Evolutionary conservation across 495 filamentous ascomycete species (phyloP).

Genomic region (Aspergillus panamensis): DNA sequence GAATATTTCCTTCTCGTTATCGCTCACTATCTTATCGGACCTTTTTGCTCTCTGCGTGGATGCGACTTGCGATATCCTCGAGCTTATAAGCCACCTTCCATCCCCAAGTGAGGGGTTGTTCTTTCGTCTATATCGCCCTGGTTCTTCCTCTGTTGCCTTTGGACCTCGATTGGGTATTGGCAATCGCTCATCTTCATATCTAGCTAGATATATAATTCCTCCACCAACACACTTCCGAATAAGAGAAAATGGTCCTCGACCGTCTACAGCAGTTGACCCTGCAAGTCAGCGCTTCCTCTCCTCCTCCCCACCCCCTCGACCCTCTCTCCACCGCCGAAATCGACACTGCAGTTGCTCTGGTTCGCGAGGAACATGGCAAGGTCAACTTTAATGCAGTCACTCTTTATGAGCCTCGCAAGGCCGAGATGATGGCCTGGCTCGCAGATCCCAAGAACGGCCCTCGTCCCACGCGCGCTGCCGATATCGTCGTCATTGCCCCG

Average conservation of each 20-base stretch:
- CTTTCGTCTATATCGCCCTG: background rate
- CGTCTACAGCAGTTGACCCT: conserved; percentile 64
- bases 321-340: conserved; percentile 78
- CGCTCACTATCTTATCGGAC: conserved; percentile 14
- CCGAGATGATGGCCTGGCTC: conserved; percentile 81
- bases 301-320: conserved; percentile 75
- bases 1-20: background rate
- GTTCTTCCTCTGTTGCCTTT: background rate
- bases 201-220: background rate
- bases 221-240: background rate
- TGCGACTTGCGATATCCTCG: background rate
- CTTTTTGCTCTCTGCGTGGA: background rate
- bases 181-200: background rate
- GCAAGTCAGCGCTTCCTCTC: conserved; percentile 55
- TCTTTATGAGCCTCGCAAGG: conserved; percentile 84
- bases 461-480: conserved; percentile 70
- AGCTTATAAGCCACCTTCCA: conserved; percentile 4
- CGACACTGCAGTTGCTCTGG: conserved; percentile 63
- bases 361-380: conserved; percentile 66
- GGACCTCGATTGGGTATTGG: background rate
- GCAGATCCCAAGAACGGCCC: conserved; percentile 56
- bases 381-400: conserved; percentile 87
- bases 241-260: conserved; percentile 57
- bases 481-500: conserved; percentile 80
- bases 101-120: background rate